Percentiles rank a stretch among this genome's conserved stretches.
Conservation (phyloP, 1,139 yeast species). For the Candida glucosophila region DNA sequence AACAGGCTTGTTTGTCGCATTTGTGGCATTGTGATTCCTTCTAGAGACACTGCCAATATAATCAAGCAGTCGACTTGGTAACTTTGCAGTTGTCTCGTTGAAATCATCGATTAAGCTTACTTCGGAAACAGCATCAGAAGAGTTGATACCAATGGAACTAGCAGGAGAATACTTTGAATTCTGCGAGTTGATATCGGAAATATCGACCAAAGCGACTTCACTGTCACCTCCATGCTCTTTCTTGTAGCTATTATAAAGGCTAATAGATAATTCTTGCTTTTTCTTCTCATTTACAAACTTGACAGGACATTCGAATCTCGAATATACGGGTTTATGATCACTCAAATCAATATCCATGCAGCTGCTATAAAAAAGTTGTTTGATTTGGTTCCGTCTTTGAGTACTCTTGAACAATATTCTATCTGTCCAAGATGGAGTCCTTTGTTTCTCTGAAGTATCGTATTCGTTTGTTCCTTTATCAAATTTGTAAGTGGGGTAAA, state of each 20-base stretch:
- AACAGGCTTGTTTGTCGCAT: not conserved
- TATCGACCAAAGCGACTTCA: conserved; percentile 12
- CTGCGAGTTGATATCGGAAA: conserved; percentile 9
- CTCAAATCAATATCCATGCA: conserved; percentile 54
- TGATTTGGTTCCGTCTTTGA: conserved; percentile 37
- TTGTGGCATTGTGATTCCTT: too few relatives aligned
- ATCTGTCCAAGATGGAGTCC: conserved; percentile 98
- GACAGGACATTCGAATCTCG: conserved; percentile 58
- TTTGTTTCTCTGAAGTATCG: conserved; percentile 84
- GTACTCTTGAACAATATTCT: conserved; percentile 50
- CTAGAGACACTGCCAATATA: too few relatives aligned
- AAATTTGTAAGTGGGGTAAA: conserved; percentile 89
- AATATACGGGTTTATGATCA: conserved; percentile 89
- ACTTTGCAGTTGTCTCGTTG: conserved; percentile 12
- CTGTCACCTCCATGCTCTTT: conserved; percentile 17
- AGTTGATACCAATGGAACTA: conserved; percentile 10
- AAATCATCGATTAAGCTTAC: conserved; percentile 28
- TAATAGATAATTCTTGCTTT: conserved; percentile 20
- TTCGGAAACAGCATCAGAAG: conserved; percentile 25
- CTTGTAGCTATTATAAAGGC: conserved; percentile 25
- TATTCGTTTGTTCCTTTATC: conserved; percentile 79
- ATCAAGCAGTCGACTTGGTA: conserved; percentile 12
- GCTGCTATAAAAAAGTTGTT: conserved; percentile 53
- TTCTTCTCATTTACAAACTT: conserved; percentile 47
- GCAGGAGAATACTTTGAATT: conserved; percentile 9